These are phyloP conservation scores for Coemansia sp. DNA, from an alignment of 192 early-diverging fungal species.

Conservation along the genomic window DNA sequence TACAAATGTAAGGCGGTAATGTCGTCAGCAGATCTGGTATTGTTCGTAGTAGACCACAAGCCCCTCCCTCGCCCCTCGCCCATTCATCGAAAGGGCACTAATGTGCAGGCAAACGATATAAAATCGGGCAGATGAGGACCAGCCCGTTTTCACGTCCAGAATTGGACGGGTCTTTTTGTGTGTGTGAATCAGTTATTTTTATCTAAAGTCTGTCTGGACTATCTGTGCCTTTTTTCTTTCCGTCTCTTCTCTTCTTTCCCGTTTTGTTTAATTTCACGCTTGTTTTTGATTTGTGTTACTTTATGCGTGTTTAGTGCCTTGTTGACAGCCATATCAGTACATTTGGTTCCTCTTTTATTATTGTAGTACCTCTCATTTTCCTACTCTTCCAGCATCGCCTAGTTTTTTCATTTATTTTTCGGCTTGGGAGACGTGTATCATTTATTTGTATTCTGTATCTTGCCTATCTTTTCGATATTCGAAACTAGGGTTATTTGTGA, in stretches of 20 bases:
- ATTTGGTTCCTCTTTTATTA: not conserved
- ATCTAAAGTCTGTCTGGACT: slow-evolving; percentile 6
- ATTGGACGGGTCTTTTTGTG: not conserved
- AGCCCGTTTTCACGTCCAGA: not conserved
- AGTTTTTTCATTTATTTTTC: not conserved
- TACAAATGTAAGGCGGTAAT: slow-evolving; percentile 9
- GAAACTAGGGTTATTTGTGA: not conserved
- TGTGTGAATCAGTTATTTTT: slow-evolving; percentile 18
- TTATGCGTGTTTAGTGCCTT: not conserved
- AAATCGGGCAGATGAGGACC: not conserved
- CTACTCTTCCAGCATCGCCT: not conserved
- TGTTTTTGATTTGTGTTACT: slow-evolving; percentile 5
- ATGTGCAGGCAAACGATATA: slow-evolving; percentile 19
- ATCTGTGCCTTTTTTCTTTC: slow-evolving; percentile 7
- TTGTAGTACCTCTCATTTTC: not conserved
- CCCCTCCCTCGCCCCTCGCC: slow-evolving; percentile 11
- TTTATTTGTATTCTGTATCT: not conserved
- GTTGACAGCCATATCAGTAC: slow-evolving; percentile 2
- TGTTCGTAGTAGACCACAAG: slow-evolving; percentile 11
- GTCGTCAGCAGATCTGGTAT: slow-evolving; percentile 20
- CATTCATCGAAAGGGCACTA: not conserved
- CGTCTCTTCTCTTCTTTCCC: slow-evolving; percentile 4
- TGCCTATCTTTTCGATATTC: not conserved
- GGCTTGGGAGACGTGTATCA: not conserved
- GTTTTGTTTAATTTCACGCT: slow-evolving; percentile 12